Percentiles rank a stretch among this genome's conserved stretches.
Evolutionary conservation across 345 rosid genomes (phyloP).

Genomic region (Carallia pectinifolia): DNA sequence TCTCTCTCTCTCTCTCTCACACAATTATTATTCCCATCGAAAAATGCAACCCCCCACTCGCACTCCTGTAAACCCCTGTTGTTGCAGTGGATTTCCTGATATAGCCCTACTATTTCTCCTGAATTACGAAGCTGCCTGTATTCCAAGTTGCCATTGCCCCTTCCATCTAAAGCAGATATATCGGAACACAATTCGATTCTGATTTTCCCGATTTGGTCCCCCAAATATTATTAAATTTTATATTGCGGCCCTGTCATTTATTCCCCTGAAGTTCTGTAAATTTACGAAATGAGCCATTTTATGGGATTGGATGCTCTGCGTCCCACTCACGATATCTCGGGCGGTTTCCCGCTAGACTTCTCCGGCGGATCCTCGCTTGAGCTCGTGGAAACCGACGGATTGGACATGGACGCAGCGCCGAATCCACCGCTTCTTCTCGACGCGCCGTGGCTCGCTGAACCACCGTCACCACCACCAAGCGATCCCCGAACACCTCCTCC

Average conservation of each 20-base stretch:
- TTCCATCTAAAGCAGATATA: no score
- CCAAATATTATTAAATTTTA: not conserved
- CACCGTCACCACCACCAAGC: not conserved
- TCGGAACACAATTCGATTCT: constrained; percentile 9
- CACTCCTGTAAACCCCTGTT: not conserved
- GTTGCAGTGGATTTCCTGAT: constrained; percentile 17
- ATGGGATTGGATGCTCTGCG: not conserved
- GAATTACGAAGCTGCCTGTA: constrained; percentile 42
- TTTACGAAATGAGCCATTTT: not conserved
- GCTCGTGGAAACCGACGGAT: constrained; percentile 67
- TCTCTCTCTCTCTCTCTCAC: not conserved
- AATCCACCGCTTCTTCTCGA: constrained; percentile 2
- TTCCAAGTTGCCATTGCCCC: no score
- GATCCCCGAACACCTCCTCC: not conserved
- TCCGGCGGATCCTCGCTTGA: constrained; percentile 87
- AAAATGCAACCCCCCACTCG: not conserved
- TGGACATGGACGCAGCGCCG: constrained; percentile 49
- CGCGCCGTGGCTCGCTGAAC: constrained; percentile 1
- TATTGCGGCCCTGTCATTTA: not conserved
- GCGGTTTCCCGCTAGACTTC: constrained; percentile 64
- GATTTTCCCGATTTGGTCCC: constrained; percentile 7
- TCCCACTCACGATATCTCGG: constrained; percentile 86
- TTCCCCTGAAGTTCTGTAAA: not conserved
- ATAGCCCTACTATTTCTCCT: constrained; percentile 11
- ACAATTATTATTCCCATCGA: not conserved